These are phyloP conservation scores for Phaffomyces opuntiae DNA, from an alignment of 805 yeast genomes.

Conservation along the genomic window DNA sequence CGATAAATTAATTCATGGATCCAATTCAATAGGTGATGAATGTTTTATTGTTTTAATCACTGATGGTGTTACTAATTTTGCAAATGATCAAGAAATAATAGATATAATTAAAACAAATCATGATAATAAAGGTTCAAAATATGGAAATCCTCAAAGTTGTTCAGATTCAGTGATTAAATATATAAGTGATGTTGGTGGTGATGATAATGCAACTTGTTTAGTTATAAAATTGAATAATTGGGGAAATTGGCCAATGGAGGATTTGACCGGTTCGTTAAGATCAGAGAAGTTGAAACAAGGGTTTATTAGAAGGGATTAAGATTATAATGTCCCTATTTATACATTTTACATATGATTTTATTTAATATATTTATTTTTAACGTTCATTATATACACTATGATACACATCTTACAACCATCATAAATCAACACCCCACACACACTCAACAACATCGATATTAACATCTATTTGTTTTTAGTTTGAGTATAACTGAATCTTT, in stretches of 20 bases:
- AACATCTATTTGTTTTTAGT: constrained; percentile 47
- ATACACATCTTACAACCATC: too few relatives aligned
- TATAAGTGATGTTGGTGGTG: constrained; percentile 82
- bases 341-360: neutral
- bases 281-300: constrained; percentile 58
- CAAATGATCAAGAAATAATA: constrained; percentile 86
- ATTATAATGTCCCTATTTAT: too few relatives aligned
- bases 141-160: constrained; percentile 78
- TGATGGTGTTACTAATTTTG: constrained; percentile 80
- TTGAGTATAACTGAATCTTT: constrained; percentile 75
- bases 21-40: constrained; percentile 54
- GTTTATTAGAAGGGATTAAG: constrained; percentile 17
- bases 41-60: constrained; percentile 74
- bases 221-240: constrained; percentile 79
- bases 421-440: neutral
- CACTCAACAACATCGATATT: neutral
- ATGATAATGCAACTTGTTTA: constrained; percentile 92
- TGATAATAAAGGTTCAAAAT: constrained; percentile 28
- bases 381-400: too few relatives aligned
- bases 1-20: constrained; percentile 10
- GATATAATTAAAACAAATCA: constrained; percentile 82
- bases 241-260: constrained; percentile 87
- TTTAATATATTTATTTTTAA: neutral
- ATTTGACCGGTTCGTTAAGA: constrained; percentile 75
- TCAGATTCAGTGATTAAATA: constrained; percentile 81